Percentiles rank a stretch among this genome's conserved stretches.
Conservation (phyloP, 495 filamentous ascomycete genomes). For the Tricharina praecox region DNA sequence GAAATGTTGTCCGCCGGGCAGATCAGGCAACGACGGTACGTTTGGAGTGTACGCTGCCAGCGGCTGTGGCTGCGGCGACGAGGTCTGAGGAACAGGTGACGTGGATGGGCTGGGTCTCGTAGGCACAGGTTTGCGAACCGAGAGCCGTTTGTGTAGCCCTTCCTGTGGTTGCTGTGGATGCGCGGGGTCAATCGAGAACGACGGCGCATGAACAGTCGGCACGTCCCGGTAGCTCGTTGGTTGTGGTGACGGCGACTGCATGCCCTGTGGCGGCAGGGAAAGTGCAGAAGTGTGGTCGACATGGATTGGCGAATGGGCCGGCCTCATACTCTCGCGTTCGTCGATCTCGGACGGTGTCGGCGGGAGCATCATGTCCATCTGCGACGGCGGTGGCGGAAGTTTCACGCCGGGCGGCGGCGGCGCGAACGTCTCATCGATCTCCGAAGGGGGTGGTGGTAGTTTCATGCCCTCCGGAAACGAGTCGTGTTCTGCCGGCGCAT, state of each 20-base stretch:
- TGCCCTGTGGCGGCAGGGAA: background rate
- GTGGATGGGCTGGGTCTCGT: background rate
- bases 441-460: too few relatives aligned
- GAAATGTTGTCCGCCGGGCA: too few relatives aligned
- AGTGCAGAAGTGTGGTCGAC: background rate
- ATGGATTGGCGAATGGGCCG: background rate
- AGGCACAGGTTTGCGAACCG: background rate
- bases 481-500: background rate
- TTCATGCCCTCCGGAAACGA: too few relatives aligned
- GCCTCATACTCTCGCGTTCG: slow-evolving; percentile 11
- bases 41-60: background rate
- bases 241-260: background rate
- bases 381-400: too few relatives aligned
- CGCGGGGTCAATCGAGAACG: background rate
- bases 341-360: slow-evolving; percentile 22
- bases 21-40: background rate
- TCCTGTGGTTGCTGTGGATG: background rate
- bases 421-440: too few relatives aligned
- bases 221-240: background rate
- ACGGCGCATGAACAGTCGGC: background rate
- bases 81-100: too few relatives aligned
- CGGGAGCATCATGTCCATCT: too few relatives aligned
- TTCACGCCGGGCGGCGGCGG: too few relatives aligned
- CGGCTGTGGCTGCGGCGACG: too few relatives aligned
- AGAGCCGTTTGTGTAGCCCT: background rate